Evolutionary conservation across 2,329 filamentous ascomycete genomes (phyloP).

Genomic region (Sporothrix protearum): DNA sequence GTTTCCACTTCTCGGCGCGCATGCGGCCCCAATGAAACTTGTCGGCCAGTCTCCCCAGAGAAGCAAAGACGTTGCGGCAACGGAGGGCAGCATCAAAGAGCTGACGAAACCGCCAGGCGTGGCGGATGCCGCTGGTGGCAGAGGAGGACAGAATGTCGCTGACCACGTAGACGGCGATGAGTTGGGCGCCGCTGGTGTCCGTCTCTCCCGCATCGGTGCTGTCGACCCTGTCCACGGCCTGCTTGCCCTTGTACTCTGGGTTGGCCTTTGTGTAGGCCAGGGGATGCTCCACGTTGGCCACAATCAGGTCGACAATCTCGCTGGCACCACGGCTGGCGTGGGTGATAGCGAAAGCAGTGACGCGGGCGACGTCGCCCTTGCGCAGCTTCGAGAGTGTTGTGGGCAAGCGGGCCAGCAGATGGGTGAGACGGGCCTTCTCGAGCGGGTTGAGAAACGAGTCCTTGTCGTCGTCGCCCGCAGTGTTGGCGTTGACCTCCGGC

Average conservation of each 20-base stretch:
- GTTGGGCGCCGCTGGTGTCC: slow-evolving; percentile 68
- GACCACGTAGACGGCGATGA: slow-evolving; percentile 75
- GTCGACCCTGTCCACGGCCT: slow-evolving; percentile 40
- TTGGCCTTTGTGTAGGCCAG: slow-evolving; percentile 71
- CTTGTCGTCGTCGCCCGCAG: slow-evolving; percentile 44
- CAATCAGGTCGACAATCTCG: slow-evolving; percentile 85
- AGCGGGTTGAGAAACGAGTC: slow-evolving; percentile 73
- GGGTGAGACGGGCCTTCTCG: slow-evolving; percentile 77
- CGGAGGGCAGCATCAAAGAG: slow-evolving; percentile 72
- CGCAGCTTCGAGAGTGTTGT: slow-evolving; percentile 69
- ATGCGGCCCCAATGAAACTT: slow-evolving; percentile 74
- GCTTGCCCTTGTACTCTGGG: slow-evolving; percentile 47
- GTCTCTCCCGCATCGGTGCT: slow-evolving; percentile 51
- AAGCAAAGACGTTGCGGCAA: slow-evolving; percentile 66
- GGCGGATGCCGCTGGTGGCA: slow-evolving; percentile 71
- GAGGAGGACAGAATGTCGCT: slow-evolving; percentile 75
- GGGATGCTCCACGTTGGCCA: slow-evolving; percentile 75
- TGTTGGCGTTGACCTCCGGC: slow-evolving; percentile 50
- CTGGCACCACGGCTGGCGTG: slow-evolving; percentile 82
- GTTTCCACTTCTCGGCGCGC: slow-evolving; percentile 79
- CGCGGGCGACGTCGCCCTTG: slow-evolving; percentile 79
- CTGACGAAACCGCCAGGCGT: slow-evolving; percentile 82
- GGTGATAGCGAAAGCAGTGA: slow-evolving; percentile 84
- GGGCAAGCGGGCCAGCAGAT: slow-evolving; percentile 79
- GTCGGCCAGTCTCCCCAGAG: slow-evolving; percentile 69